phyloP scores from a whole-genome alignment of 1,139 yeast genomes.

The Protomyces macrosporus region DNA sequence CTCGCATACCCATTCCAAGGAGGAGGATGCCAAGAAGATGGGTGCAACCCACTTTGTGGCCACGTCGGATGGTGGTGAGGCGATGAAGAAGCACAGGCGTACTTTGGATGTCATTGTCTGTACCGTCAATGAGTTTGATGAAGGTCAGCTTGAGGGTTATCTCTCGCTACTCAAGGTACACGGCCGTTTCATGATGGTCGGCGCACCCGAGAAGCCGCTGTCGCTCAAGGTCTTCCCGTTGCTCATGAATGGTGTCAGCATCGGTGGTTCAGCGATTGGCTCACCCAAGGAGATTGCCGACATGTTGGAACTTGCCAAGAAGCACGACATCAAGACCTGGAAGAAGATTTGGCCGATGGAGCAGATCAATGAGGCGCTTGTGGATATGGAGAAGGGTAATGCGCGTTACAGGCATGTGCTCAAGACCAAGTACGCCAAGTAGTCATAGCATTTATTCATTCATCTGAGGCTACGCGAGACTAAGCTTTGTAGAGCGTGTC shows the following conservation, averaged over 20 bases:
- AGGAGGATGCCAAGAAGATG: conserved; percentile 44
- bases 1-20: conserved; percentile 46
- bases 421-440: background rate
- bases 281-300: conserved; percentile 53
- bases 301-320: conserved; percentile 51
- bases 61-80: conserved; percentile 40
- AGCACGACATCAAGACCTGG: conserved; percentile 54
- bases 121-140: conserved; percentile 40
- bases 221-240: conserved; percentile 26
- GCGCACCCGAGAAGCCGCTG: conserved; percentile 29
- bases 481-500: conserved; percentile 25
- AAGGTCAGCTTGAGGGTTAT: conserved; percentile 39
- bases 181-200: conserved; percentile 30
- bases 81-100: conserved; percentile 44
- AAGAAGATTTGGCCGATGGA: conserved; percentile 53
- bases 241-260: conserved; percentile 22
- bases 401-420: conserved; percentile 19
- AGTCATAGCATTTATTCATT: background rate
- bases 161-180: conserved; percentile 25
- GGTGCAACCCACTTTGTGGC: conserved; percentile 48
- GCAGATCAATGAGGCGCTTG: conserved; percentile 38
- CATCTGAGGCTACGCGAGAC: background rate
- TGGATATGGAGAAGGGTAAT: conserved; percentile 24
- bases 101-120: conserved; percentile 46
- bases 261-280: conserved; percentile 40